Evolutionary conservation across 2,329 filamentous ascomycete species (phyloP), one percentile per base, ranked within the genome.

Genomic region (Cordyceps cateniannulata): DNA sequence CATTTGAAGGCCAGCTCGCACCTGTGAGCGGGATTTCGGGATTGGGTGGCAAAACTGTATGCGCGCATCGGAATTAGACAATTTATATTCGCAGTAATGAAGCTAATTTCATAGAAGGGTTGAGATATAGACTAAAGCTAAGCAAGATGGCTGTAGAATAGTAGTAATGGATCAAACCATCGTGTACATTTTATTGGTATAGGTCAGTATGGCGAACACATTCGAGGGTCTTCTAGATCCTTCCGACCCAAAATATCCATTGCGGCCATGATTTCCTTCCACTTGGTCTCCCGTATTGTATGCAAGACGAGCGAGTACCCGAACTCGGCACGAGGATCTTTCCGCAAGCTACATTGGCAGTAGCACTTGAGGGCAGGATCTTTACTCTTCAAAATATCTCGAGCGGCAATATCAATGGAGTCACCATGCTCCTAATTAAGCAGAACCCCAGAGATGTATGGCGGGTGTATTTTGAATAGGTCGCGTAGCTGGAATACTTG

Each of bases 401-500:
- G 50, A 6, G 71, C 67, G 8, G 63, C 64, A 22, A 62, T 56
- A 57, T 74, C 69, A 14, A 67, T 47, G 35, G 64, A 62, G 29
- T 68, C 66, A 12, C 69, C 71, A 5, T 35, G 38, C 45, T 71
- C 66, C 69, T 69, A 72, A 29, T 64, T 63, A 24, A 63, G 25
- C 18, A 74, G 66, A 10, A 65, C 60, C 14, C 71, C 72, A n/a
- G 66, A 67, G 6, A 74, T 47, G 58, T 81, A 82, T 0, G 85
- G 86, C 5, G 80, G 79, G 12, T 76, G 77, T 22, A 84, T 78
- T 62, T 84, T 82, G 65, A 85, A 86, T 0, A 90, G 70, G 65
- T 89, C 86, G 44, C 77, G 76, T 54, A 90, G 82, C n/a, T 83
- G 78, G 63, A 90, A 88, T 60, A 83, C 76, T 67, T 90, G 86